Percentiles rank a stretch among this genome's conserved stretches.
phyloP scores from a whole-genome alignment of 1,284 basidiomycete genomes.

The Rhodotorula sp. region DNA sequence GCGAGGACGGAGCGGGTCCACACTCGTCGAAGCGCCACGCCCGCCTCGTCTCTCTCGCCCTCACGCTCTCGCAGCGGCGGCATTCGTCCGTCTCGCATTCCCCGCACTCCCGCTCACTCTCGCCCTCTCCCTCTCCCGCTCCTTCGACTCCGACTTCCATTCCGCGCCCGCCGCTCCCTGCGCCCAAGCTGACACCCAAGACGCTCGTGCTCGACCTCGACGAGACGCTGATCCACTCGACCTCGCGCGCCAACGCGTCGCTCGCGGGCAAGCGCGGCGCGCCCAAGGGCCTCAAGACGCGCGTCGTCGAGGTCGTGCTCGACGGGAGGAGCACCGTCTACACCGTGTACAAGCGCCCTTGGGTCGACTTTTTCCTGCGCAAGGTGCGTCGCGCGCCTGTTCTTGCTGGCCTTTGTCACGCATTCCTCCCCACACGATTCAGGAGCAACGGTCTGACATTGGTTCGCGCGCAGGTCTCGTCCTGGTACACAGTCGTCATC shows the following conservation, averaged over 20 bases:
- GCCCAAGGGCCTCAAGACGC: constrained; percentile 58
- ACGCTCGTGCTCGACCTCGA: constrained; percentile 94
- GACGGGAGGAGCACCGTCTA: constrained; percentile 88
- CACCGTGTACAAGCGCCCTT: constrained; percentile 98
- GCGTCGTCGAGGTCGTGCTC: constrained; percentile 93
- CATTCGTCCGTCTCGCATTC: neutral
- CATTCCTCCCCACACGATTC: neutral
- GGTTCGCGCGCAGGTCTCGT: constrained; percentile 70
- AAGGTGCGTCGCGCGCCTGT: constrained; percentile 63
- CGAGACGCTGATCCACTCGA: constrained; percentile 97
- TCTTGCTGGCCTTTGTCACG: neutral
- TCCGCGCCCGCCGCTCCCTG: constrained; percentile 12
- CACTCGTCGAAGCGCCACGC: neutral
- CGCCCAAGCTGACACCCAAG: constrained; percentile 61
- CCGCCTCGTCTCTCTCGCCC: constrained; percentile 12
- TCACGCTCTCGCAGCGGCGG: neutral
- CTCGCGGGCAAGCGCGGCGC: constrained; percentile 1
- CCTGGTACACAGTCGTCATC: constrained; percentile 98
- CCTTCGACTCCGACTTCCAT: neutral
- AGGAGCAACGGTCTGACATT: neutral
- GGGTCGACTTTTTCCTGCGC: constrained; percentile 91
- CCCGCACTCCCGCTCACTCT: neutral
- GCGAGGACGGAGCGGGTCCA: neutral
- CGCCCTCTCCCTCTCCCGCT: constrained; percentile 7
- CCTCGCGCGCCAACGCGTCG: constrained; percentile 52